These are phyloP conservation scores for Trametes sanguinea DNA, from an alignment of 768 basidiomycete genomes.

Conservation along the genomic window DNA sequence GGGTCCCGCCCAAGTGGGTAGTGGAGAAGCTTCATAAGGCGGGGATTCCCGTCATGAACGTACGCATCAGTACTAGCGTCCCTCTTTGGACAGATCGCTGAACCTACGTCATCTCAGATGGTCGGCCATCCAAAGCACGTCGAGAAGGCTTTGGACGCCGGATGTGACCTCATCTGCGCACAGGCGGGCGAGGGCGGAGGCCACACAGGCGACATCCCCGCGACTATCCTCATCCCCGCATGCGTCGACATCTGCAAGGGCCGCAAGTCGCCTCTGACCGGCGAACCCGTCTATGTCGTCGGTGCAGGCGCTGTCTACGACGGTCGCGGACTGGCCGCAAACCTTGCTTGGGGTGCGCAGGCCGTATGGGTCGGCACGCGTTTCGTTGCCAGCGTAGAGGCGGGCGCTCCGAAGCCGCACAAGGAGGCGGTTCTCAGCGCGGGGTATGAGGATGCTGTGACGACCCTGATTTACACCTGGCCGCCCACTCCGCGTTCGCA, in stretches of 20 bases:
- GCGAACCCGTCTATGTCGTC: constrained; percentile 81
- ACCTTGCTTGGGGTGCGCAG: constrained; percentile 86
- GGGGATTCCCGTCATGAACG: constrained; percentile 87
- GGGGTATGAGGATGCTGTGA: constrained; percentile 75
- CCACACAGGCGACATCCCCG: constrained; percentile 80
- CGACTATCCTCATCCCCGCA: constrained; percentile 86
- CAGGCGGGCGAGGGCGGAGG: constrained; percentile 89
- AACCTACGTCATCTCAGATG: constrained; percentile 48
- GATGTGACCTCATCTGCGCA: constrained; percentile 92
- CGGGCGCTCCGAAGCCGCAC: constrained; percentile 80
- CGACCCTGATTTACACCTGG: constrained; percentile 92
- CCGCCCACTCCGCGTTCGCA: constrained; percentile 82
- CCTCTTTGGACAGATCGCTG: not conserved
- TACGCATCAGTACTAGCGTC: constrained; percentile 31
- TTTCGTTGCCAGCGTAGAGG: constrained; percentile 83
- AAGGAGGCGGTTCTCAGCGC: constrained; percentile 76
- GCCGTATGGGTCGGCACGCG: constrained; percentile 72
- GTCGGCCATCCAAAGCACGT: constrained; percentile 95
- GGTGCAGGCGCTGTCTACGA: constrained; percentile 93
- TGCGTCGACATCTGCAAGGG: constrained; percentile 85
- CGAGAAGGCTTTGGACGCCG: constrained; percentile 74
- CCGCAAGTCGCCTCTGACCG: constrained; percentile 75
- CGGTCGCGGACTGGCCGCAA: constrained; percentile 84
- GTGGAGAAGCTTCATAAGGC: constrained; percentile 84
- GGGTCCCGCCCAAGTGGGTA: constrained; percentile 78